Base-by-base conservation (phyloP, 352 stramenopile species). In the Pythium dissimile region DNA sequence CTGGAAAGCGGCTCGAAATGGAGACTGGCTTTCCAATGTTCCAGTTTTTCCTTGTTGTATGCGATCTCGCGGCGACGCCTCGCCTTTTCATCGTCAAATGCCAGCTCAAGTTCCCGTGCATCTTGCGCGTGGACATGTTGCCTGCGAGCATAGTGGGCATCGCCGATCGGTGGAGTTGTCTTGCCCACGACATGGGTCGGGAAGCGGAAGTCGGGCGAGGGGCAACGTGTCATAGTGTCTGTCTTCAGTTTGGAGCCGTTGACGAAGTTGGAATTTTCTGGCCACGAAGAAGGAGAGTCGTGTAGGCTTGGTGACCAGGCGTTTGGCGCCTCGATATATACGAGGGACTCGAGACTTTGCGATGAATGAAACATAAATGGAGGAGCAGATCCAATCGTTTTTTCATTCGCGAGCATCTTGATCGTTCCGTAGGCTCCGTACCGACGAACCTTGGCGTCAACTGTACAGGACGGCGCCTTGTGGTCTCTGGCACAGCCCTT, bases 271-370 rank as follows among this genome's bases (percentile, higher is more conserved):
- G 78, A 21, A 30, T 77, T 62, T 18, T 84, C 69, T 5, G 73
- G 75, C 78, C 78, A 88, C 1, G 84, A 43, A 0, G 72, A 73
- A n/a, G 78, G 73, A 1, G 78, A 84, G 7, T 73, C 75, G 24
- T 72, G 62, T 9, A 80, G 46, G 28, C 34, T 45, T 10, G 72
- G 68, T 3, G 70, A 74, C 64, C 65, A 79, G 11, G 70, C 54
- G 43, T 55, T 71, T 7, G 69, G 48, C 4, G 39, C 27, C 47
- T 77, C 66, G n/a, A 67, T 63, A 31, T 59, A 62, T 1, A 45
- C 58, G 23, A 79, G 53, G 0, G 51, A 54, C 32, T 74, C 62
- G 3, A 82, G 59, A n/a, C 64, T 75, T 30, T 76, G 67, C n/a
- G 64, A 79, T 20, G 54, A 52, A 35, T 72, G 54, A 11, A 82